Percentiles rank a stretch among this genome's conserved stretches.
phyloP scores from a whole-genome alignment of 2,329 filamentous ascomycete genomes.

The Penicillium freii region DNA sequence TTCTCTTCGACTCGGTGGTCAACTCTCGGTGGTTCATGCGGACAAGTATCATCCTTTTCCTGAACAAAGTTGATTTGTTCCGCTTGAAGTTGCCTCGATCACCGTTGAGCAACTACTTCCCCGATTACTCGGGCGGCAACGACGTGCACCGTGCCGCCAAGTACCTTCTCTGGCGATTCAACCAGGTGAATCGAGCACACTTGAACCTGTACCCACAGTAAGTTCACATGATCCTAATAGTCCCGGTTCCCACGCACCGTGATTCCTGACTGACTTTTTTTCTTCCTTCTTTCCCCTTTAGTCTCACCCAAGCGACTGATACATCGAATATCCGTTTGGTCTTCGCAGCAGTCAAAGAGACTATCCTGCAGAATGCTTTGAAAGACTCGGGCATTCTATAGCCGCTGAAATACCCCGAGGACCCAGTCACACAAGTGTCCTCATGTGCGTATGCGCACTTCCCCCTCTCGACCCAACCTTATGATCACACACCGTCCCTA shows the following conservation, averaged over 20 bases:
- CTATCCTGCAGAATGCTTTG: constrained; percentile 94
- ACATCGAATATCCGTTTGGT: constrained; percentile 97
- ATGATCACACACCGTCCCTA: constrained; percentile 3
- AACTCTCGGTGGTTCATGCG: constrained; percentile 99
- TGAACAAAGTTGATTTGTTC: constrained; percentile 99
- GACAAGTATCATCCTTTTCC: constrained; percentile 96
- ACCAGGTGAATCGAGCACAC: constrained; percentile 95
- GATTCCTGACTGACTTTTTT: constrained; percentile 20
- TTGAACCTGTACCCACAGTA: constrained; percentile 97
- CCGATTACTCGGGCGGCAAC: constrained; percentile 94
- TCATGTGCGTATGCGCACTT: neutral
- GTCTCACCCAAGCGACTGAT: constrained; percentile 96
- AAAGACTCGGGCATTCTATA: constrained; percentile 95
- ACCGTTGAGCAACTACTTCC: constrained; percentile 91
- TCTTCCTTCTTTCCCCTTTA: constrained; percentile 41
- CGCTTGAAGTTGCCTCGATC: constrained; percentile 89
- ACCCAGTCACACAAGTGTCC: neutral
- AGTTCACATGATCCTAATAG: constrained; percentile 42
- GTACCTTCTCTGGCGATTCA: constrained; percentile 96
- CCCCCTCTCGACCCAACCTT: neutral
- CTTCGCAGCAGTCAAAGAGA: constrained; percentile 98
- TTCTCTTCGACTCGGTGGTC: constrained; percentile 96
- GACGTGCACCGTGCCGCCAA: constrained; percentile 98
- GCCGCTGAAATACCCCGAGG: neutral
- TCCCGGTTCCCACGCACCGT: neutral